Conservation (phyloP, 345 rosid species). For the Barbarea vulgaris region DNA sequence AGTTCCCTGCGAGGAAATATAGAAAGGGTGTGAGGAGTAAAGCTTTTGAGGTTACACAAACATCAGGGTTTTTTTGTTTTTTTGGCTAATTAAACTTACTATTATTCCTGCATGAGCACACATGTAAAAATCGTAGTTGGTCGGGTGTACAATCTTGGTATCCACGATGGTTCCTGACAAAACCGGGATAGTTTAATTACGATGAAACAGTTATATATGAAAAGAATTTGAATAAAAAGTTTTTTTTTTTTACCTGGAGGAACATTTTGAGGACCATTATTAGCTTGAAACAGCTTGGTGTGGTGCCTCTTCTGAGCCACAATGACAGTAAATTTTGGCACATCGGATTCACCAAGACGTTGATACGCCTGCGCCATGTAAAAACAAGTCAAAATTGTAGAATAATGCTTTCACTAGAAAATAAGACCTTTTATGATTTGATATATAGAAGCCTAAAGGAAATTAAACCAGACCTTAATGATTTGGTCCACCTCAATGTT, state of each 20-base stretch:
- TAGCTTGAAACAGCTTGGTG: constrained; percentile 73
- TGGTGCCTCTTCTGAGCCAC: constrained; percentile 48
- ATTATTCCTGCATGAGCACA: constrained; percentile 81
- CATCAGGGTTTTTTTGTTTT: background rate
- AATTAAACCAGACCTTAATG: constrained; percentile 55
- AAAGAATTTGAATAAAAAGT: background rate
- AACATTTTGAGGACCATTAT: constrained; percentile 69
- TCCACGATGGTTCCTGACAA: constrained; percentile 85
- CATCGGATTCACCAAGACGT: constrained; percentile 60
- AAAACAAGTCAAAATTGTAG: background rate
- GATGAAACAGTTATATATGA: background rate
- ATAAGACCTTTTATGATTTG: constrained; percentile 19
- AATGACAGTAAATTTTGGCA: constrained; percentile 77
- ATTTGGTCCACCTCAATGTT: constrained; percentile 86
- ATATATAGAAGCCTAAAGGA: constrained; percentile 7
- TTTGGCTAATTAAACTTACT: constrained; percentile 54
- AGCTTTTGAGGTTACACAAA: background rate
- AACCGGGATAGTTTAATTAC: background rate
- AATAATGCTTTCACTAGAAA: background rate
- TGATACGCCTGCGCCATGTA: constrained; percentile 67
- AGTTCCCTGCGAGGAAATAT: constrained; percentile 58
- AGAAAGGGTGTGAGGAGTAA: background rate
- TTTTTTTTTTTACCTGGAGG: constrained; percentile 72
- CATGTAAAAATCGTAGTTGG: constrained; percentile 87
- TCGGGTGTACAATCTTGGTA: constrained; percentile 76